Base-by-base conservation (phyloP, 495 filamentous ascomycete genomes). In the Neurospora tetraspora region DNA sequence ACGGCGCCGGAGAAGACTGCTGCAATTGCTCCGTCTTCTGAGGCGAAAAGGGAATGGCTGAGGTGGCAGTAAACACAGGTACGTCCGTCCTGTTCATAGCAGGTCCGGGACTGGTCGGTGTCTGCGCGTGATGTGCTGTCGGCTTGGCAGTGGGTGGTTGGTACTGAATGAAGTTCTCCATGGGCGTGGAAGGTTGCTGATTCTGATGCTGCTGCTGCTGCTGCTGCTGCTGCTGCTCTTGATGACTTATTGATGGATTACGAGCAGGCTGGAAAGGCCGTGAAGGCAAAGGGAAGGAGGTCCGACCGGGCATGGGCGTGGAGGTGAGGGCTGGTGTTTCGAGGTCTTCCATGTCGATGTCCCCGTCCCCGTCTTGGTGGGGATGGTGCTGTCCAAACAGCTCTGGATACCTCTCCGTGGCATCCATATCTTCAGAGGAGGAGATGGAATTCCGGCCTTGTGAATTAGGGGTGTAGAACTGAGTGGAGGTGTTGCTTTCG, bases 161-260 rank as follows among this genome's bases (percentile, higher is more conserved):
- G 73, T 84, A 83, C 7, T 76, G 78, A 12, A 83, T 71, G 45
- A 83, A 83, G 7, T 74, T 69, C 6, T 74, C 73, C 20, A 45
- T 10, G 42, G 42, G 42, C 8, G 42, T 45, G 7, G 18, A 45
- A 45, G 42, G 3, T 9, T 9, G 42, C 8, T 40, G 39, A 40
- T 40, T 5, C 39, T 40, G 39, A 14, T 40, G 5, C 39, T 40
- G 39, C 39, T 40, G 39, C 39, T 45, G 42, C 42, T 43, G 40
- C 6, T 40, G 39, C 11, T 43, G 39, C 39, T 45, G 42, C 42
- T 45, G 42, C 8, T 18, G 40, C 5, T 45, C n/a, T 20, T 59
- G 47, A 10, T 47, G 43, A 10, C 43, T 18, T 3, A 5, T 47
- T 47, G 34, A 36, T 36, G 43, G 43, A 10, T 47, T 20, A 9